Percentiles rank a stretch among this genome's conserved stretches.
These are phyloP conservation scores for Cucumis hystrix DNA, from an alignment of 306 rosid species.

Conservation along the genomic window DNA sequence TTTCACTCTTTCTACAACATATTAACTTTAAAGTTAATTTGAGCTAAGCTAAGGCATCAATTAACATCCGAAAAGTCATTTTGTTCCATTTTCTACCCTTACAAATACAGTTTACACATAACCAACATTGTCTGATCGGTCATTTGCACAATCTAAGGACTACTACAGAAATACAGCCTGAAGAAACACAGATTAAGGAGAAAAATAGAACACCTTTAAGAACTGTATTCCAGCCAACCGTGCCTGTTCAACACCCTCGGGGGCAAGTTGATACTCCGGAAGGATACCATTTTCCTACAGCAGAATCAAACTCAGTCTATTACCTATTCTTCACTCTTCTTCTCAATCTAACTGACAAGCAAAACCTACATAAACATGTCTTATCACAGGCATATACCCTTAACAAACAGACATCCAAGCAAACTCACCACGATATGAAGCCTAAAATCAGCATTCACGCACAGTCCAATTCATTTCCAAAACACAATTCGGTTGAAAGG, in stretches of 20 bases:
- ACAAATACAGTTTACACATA: not conserved
- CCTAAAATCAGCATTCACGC: not conserved
- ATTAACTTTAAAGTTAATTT: not conserved
- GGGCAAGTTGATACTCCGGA: slow-evolving; percentile 56
- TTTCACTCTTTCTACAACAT: not conserved
- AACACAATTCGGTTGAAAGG: not conserved
- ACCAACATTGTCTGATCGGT: not conserved
- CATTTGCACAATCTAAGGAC: not conserved
- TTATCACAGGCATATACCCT: not conserved
- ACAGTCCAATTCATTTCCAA: not conserved
- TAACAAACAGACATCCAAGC: not conserved
- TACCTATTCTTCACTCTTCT: not conserved
- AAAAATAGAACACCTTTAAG: slow-evolving; percentile 27
- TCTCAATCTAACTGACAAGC: not conserved
- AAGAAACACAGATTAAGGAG: not conserved
- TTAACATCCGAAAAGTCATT: too few relatives aligned
- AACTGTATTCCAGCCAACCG: slow-evolving; percentile 45
- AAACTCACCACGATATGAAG: not conserved
- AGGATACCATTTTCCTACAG: slow-evolving; percentile 60
- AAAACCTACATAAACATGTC: not conserved
- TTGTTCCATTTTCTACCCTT: too few relatives aligned
- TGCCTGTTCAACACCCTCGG: slow-evolving; percentile 64
- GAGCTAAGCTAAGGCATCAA: too few relatives aligned
- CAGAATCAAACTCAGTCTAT: not conserved
- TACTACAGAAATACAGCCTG: not conserved